Percentiles rank a stretch among this genome's conserved stretches.
phyloP scores from a whole-genome alignment of 2,329 filamentous ascomycete species.

The Diaporthe longicolla region DNA sequence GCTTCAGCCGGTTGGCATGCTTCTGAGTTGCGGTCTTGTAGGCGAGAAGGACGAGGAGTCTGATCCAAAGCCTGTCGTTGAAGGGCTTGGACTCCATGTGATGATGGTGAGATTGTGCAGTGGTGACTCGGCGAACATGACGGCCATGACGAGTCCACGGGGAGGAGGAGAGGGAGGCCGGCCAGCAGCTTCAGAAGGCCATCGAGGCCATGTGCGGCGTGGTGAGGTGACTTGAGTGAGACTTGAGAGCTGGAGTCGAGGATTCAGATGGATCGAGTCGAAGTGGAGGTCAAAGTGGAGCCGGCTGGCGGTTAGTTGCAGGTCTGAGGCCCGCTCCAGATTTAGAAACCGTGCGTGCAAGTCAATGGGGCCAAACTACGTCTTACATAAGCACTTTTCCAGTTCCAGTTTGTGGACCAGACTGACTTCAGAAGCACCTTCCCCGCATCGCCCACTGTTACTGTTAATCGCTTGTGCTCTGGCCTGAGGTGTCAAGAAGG shows the following conservation, averaged over 20 bases:
- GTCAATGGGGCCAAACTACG: neutral
- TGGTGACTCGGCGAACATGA: constrained; percentile 8
- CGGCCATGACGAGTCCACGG: constrained; percentile 18
- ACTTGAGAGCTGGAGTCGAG: neutral
- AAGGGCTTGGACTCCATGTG: constrained; percentile 33
- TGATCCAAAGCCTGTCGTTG: constrained; percentile 38
- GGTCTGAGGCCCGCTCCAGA: constrained; percentile 21
- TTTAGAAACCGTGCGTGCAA: constrained; percentile 9
- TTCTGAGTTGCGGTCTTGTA: constrained; percentile 29
- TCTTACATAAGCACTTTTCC: constrained; percentile 27
- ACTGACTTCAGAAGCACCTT: neutral
- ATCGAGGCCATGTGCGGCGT: neutral
- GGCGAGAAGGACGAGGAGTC: constrained; percentile 35
- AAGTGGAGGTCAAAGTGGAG: neutral
- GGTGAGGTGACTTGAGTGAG: neutral
- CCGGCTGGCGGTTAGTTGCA: neutral
- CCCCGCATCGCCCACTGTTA: neutral
- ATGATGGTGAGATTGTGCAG: neutral
- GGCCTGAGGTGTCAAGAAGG: too few relatives aligned
- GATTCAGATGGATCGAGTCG: neutral
- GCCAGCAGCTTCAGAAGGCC: neutral
- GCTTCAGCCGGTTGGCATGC: constrained; percentile 1
- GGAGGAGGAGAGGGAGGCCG: too few relatives aligned
- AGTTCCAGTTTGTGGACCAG: neutral
- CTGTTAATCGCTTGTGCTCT: neutral